Conservation (phyloP, 768 basidiomycete genomes). For the Leccinum subgranulosum region DNA sequence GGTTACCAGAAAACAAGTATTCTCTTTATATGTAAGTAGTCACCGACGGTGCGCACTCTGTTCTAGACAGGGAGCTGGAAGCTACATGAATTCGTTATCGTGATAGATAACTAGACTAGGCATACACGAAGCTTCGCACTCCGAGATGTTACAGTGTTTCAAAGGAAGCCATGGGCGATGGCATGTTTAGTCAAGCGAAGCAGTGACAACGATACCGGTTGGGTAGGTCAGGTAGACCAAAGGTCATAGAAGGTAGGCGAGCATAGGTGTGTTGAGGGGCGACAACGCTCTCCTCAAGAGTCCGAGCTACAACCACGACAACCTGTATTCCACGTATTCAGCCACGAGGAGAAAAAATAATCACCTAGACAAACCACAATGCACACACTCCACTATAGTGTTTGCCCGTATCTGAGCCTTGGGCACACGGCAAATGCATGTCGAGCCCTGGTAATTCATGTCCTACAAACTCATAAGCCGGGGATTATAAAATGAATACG, state of each 20-base stretch:
- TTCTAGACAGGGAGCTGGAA: background rate
- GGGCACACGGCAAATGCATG: slow-evolving; percentile 96
- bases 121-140: slow-evolving; percentile 1
- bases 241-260: background rate
- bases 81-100: background rate
- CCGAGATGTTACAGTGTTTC: background rate
- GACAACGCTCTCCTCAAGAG: slow-evolving; percentile 42
- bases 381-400: slow-evolving; percentile 93
- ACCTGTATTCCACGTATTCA: slow-evolving; percentile 44
- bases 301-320: slow-evolving; percentile 92
- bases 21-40: background rate
- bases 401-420: slow-evolving; percentile 89
- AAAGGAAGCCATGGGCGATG: background rate
- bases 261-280: background rate
- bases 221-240: background rate
- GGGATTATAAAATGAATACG: slow-evolving; percentile 2
- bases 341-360: background rate
- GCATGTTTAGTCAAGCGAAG: background rate
- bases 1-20: slow-evolving; percentile 5
- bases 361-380: slow-evolving; percentile 72
- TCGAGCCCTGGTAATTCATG: slow-evolving; percentile 99
- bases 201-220: background rate
- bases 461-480: slow-evolving; percentile 51
- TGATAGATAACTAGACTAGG: slow-evolving; percentile 1
- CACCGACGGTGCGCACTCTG: background rate